A percentile compares a stretch with the other conserved stretches of the same genome.
Conservation (phyloP, 1,284 basidiomycete genomes). For the Puccinia novopanici region DNA sequence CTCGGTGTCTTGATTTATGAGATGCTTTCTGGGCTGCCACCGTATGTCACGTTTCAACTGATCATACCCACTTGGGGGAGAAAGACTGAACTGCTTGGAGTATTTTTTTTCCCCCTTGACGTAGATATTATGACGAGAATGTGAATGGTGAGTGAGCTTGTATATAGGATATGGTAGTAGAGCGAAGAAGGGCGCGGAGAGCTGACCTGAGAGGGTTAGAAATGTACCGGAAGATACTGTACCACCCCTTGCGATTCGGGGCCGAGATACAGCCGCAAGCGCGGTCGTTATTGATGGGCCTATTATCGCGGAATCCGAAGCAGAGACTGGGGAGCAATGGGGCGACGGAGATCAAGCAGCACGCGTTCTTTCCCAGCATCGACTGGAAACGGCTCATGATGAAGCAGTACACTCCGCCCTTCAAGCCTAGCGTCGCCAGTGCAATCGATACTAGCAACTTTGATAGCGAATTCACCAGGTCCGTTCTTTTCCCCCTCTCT, state of each 20-base stretch:
- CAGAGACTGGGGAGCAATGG: conserved; percentile 85
- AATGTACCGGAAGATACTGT: conserved; percentile 87
- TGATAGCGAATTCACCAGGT: conserved; percentile 51
- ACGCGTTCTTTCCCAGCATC: conserved; percentile 91
- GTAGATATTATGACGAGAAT: conserved; percentile 50
- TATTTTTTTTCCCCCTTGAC: background rate
- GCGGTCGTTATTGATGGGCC: conserved; percentile 78
- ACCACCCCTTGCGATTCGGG: conserved; percentile 91
- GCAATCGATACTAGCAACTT: conserved; percentile 56
- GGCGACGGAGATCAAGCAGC: conserved; percentile 92
- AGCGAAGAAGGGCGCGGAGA: background rate
- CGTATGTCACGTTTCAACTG: conserved; percentile 14
- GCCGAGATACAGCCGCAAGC: conserved; percentile 87
- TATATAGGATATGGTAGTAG: background rate
- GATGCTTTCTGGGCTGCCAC: conserved; percentile 70
- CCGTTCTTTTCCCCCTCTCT: background rate
- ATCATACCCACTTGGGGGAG: no score
- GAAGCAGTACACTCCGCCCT: conserved; percentile 96
- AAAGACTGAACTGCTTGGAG: no score
- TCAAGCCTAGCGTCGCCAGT: conserved; percentile 83
- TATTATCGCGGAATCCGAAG: conserved; percentile 85
- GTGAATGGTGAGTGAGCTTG: conserved; percentile 40
- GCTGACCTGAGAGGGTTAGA: conserved; percentile 17
- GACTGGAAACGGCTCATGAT: conserved; percentile 86
- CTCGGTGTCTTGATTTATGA: conserved; percentile 95